These are phyloP conservation scores for Coniella vitis DNA, from an alignment of 2,329 filamentous ascomycete species.

Conservation along the genomic window DNA sequence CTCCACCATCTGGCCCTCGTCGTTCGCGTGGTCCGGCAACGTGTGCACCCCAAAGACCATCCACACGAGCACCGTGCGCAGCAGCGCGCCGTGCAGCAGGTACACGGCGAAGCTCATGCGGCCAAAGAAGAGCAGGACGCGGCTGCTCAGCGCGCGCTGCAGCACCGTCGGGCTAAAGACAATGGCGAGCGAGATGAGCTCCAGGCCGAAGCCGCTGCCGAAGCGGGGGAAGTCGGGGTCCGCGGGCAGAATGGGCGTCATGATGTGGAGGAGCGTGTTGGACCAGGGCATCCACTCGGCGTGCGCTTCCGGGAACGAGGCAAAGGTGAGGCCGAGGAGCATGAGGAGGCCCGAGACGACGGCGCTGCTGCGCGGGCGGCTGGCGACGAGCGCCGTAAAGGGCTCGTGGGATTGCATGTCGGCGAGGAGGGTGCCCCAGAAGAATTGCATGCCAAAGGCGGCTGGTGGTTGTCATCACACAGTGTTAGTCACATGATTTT, in stretches of 20 bases:
- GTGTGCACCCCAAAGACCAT: conserved; percentile 44
- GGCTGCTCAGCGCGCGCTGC: conserved; percentile 46
- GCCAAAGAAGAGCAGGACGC: conserved; percentile 54
- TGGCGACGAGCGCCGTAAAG: conserved; percentile 39
- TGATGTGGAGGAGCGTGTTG: conserved; percentile 32
- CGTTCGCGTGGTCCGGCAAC: conserved; percentile 29
- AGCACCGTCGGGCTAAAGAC: conserved; percentile 41
- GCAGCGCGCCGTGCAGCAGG: conserved; percentile 54
- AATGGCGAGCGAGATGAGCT: conserved; percentile 42
- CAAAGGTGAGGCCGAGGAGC: conserved; percentile 46
- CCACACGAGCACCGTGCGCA: conserved; percentile 54
- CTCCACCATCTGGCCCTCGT: conserved; percentile 27
- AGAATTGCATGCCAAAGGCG: conserved; percentile 51
- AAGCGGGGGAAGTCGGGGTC: conserved; percentile 40
- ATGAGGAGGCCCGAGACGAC: conserved; percentile 43
- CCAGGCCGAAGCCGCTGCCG: conserved; percentile 30
- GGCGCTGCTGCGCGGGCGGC: conserved; percentile 35
- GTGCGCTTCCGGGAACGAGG: conserved; percentile 52
- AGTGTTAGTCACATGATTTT: no score
- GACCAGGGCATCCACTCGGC: conserved; percentile 50
- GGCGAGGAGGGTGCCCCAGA: conserved; percentile 55
- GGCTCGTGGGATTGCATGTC: conserved; percentile 48
- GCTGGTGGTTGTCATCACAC: no score
- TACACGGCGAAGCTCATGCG: conserved; percentile 60
- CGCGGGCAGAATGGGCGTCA: conserved; percentile 37